These are phyloP conservation scores for Auriscalpium vulgare DNA, from an alignment of 768 basidiomycete genomes.

Conservation along the genomic window DNA sequence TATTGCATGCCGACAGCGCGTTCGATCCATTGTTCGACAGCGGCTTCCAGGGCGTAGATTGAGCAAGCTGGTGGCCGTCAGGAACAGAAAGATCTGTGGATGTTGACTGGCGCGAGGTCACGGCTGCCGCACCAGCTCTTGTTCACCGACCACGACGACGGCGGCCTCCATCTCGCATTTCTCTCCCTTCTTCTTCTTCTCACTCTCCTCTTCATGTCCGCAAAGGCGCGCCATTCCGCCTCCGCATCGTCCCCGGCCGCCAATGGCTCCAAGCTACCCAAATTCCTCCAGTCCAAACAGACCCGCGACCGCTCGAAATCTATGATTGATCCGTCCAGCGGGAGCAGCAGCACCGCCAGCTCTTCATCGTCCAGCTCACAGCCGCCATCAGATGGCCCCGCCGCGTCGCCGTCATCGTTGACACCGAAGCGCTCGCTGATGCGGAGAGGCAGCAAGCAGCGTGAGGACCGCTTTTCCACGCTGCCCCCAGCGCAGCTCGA, in stretches of 20 bases:
- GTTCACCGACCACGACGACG: conserved; percentile 3
- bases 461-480: conserved; percentile 15
- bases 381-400: conserved; percentile 17
- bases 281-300: conserved; percentile 56
- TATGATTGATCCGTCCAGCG: conserved; percentile 31
- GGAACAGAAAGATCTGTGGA: too few species aligned
- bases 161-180: not conserved
- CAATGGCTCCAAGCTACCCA: conserved; percentile 51
- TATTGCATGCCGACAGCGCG: too few species aligned
- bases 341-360: conserved; percentile 31
- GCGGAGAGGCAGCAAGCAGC: conserved; percentile 12
- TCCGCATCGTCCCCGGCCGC: conserved; percentile 33
- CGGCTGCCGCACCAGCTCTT: not conserved
- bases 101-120: not conserved
- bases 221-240: conserved; percentile 35
- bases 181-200: not conserved
- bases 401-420: conserved; percentile 3
- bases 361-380: conserved; percentile 34
- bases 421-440: conserved; percentile 11
- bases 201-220: conserved; percentile 31
- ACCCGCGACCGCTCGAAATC: conserved; percentile 55
- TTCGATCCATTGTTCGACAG: too few species aligned
- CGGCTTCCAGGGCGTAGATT: too few species aligned
- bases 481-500: conserved; percentile 14
- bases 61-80: too few species aligned